phyloP scores from a whole-genome alignment of 768 basidiomycete species.

The Lactifluus hygrophoroides region DNA sequence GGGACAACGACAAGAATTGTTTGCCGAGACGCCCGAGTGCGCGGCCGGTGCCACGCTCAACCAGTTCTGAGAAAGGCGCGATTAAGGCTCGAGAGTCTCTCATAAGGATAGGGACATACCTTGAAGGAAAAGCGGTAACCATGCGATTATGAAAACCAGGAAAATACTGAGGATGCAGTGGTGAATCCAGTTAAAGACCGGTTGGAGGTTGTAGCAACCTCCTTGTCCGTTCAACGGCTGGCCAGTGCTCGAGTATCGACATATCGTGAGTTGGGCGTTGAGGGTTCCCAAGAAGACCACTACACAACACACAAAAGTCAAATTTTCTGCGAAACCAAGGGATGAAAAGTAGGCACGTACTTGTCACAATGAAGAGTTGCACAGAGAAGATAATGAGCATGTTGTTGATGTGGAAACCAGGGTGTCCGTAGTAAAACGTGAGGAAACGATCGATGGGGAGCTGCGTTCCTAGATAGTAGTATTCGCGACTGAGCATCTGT shows the following conservation, averaged over 20 bases:
- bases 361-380: constrained; percentile 87
- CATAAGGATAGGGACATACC: constrained; percentile 37
- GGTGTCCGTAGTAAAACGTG: constrained; percentile 99
- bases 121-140: constrained; percentile 91
- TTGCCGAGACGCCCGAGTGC: constrained; percentile 88
- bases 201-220: constrained; percentile 91
- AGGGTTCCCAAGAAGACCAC: constrained; percentile 95
- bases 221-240: constrained; percentile 67
- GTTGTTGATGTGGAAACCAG: constrained; percentile 99
- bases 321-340: neutral
- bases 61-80: constrained; percentile 55
- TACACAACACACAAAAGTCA: constrained; percentile 33
- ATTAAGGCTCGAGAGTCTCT: neutral
- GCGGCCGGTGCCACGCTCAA: constrained; percentile 89
- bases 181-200: constrained; percentile 92
- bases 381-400: constrained; percentile 97
- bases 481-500: constrained; percentile 98
- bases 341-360: constrained; percentile 38
- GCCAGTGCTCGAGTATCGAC: constrained; percentile 65
- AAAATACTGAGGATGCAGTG: constrained; percentile 97
- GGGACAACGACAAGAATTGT: constrained; percentile 90
- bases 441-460: constrained; percentile 97
- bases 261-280: constrained; percentile 71
- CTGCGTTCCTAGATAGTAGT: constrained; percentile 97
- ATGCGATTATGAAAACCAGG: constrained; percentile 96